Base-by-base conservation (phyloP, 129 eudicot genomes). In the Pseudognaphalium luteoalbum region DNA sequence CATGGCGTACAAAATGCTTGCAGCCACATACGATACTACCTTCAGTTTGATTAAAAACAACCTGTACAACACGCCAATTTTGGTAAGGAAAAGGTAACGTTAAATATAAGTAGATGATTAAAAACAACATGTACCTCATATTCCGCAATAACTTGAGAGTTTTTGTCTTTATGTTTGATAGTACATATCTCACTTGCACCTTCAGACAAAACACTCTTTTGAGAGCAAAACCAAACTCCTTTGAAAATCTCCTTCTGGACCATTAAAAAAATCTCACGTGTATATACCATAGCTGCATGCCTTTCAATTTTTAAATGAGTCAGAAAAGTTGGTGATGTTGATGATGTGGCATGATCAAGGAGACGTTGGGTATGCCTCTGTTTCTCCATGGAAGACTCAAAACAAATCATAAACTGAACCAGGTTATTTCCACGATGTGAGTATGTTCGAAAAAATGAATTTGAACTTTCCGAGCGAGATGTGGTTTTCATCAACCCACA, bases 401-500 rank as follows among this genome's bases (percentile, higher is more conserved):
- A 72, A 5, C 21, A 34, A 6, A 33, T 19, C 54, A 57, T 57
- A 11, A 57, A 56, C 14, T 57, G 12, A 11, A 72, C 66, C 0
- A 72, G 14, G 3, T 3, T 33, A 6, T 57, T 33, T 0, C 54
- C 20, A 0, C 0, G 5, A 33, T 15, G 21, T 3, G 76, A 29
- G 19, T 52, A 30, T 8, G 29, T 42, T 0, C 29, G 56, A 4
- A 75, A 75, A 2, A 64, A 75, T 0, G 60, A 7, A 20, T 75
- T 29, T 6, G 32, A 25, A 19, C 32, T 41, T 15, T 61, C 71
- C 0, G 34, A 44, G 0, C 20, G 7, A 15, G 71, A 74, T 3
- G 60, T 74, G 10, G 71, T 74, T 19, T n/a, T 61, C 70, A 74
- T 74, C 2, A 74, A 4, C 42, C 62, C n/a, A n/a, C 32, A 44